Evolutionary conservation across 1,139 yeast genomes (phyloP).

Genomic region (Pichia sp.): DNA sequence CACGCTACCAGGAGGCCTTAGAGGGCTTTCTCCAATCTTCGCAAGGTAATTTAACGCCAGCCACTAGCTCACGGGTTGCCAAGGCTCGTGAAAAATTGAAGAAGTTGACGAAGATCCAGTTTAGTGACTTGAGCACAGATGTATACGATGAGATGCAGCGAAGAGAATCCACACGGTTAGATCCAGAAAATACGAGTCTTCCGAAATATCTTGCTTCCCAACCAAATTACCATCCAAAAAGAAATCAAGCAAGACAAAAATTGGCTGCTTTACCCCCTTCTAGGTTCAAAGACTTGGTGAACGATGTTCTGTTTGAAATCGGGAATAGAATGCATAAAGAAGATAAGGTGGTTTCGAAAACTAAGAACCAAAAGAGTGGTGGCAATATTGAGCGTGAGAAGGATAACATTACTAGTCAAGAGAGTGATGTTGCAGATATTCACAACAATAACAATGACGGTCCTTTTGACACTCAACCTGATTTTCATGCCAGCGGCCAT

Average conservation of each 20-base stretch:
- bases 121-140: conserved; percentile 84
- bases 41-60: conserved; percentile 42
- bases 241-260: conserved; percentile 94
- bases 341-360: not conserved
- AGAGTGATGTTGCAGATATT: not conserved
- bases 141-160: conserved; percentile 87
- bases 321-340: conserved; percentile 50
- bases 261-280: conserved; percentile 77
- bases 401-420: not conserved
- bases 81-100: conserved; percentile 83
- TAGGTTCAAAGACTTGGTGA: conserved; percentile 83
- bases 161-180: conserved; percentile 48
- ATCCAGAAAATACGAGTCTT: conserved; percentile 38
- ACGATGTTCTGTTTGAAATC: conserved; percentile 84
- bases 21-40: conserved; percentile 51
- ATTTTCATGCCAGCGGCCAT: not conserved
- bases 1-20: conserved; percentile 44
- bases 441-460: not conserved
- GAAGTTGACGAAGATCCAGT: conserved; percentile 78
- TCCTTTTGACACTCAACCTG: not conserved
- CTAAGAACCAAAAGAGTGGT: not conserved
- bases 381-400: not conserved
- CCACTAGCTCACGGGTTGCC: conserved; percentile 57
- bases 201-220: conserved; percentile 59
- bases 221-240: conserved; percentile 79